These are phyloP conservation scores for Suillus luteus DNA, from an alignment of 768 basidiomycete genomes.

Conservation along the genomic window DNA sequence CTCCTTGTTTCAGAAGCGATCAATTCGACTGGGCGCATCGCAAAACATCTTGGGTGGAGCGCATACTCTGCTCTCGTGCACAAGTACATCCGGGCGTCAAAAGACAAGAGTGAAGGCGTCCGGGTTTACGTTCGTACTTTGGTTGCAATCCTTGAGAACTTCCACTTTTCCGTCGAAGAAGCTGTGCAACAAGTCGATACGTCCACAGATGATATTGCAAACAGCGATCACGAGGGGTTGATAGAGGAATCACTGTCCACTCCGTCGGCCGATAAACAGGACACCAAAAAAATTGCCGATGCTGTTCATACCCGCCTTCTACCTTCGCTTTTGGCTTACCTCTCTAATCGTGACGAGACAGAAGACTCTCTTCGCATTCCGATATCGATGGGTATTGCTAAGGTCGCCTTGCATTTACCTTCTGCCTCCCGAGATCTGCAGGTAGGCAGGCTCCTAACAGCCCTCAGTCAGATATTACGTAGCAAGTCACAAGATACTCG, in stretches of 20 bases:
- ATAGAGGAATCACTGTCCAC: constrained; percentile 12
- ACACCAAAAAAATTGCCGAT: constrained; percentile 56
- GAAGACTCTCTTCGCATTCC: constrained; percentile 90
- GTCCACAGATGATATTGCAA: constrained; percentile 31
- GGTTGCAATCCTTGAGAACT: constrained; percentile 83
- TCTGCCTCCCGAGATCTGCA: constrained; percentile 61
- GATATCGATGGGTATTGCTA: constrained; percentile 82
- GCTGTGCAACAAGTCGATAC: constrained; percentile 35
- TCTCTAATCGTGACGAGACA: constrained; percentile 81
- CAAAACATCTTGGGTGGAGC: constrained; percentile 79
- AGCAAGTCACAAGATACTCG: constrained; percentile 93
- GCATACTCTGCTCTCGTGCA: constrained; percentile 80
- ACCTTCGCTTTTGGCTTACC: constrained; percentile 74
- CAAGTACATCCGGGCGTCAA: constrained; percentile 73
- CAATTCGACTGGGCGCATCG: constrained; percentile 71
- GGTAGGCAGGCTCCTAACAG: constrained; percentile 74
- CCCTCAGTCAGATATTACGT: constrained; percentile 87
- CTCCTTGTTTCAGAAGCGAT: constrained; percentile 92
- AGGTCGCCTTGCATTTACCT: constrained; percentile 83
- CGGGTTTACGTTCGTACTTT: constrained; percentile 83
- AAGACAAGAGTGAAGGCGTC: constrained; percentile 69
- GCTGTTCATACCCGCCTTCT: constrained; percentile 76
- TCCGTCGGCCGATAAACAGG: constrained; percentile 16
- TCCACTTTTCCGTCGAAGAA: constrained; percentile 87
- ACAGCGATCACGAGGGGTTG: constrained; percentile 32